Evolutionary conservation across 805 yeast genomes (phyloP).

Genomic region (Lachancea thermotolerans): DNA sequence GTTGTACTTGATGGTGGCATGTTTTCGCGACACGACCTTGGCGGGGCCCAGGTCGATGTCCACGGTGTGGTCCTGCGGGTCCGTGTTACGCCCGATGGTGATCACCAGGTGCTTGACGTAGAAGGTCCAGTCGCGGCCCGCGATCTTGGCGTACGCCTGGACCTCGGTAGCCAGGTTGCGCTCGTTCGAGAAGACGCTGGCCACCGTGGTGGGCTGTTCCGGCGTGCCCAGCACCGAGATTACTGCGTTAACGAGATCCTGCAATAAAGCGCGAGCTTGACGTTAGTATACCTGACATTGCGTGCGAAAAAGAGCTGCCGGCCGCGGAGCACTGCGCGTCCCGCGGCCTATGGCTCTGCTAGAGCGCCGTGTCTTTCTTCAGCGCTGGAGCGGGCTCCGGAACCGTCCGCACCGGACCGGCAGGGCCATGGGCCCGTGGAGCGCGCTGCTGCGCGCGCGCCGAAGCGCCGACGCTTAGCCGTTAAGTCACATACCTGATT

Average conservation of each 20-base stretch:
- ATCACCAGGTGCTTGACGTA: slow-evolving; percentile 76
- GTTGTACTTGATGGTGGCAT: slow-evolving; percentile 79
- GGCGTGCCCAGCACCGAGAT: slow-evolving; percentile 66
- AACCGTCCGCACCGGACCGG: background rate
- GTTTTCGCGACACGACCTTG: slow-evolving; percentile 89
- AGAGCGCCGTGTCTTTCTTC: no score
- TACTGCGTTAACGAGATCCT: slow-evolving; percentile 56
- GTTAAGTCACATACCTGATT: slow-evolving; percentile 7
- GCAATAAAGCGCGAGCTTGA: background rate
- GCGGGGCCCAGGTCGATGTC: slow-evolving; percentile 95
- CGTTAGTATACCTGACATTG: background rate
- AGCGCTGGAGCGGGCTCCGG: no score
- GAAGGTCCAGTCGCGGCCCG: slow-evolving; percentile 90
- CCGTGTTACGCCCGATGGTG: slow-evolving; percentile 81
- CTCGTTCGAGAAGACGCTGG: slow-evolving; percentile 66
- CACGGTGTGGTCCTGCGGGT: slow-evolving; percentile 19
- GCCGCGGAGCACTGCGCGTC: no score
- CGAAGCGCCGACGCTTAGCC: background rate
- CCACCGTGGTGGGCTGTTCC: slow-evolving; percentile 67
- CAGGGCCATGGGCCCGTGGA: background rate
- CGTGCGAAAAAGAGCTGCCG: no score
- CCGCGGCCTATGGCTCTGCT: no score
- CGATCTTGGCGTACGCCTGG: slow-evolving; percentile 96
- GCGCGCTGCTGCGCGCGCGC: background rate
- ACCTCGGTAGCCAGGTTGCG: slow-evolving; percentile 61